phyloP scores from a whole-genome alignment of 768 basidiomycete genomes.

The Auricularia auricula-judae region DNA sequence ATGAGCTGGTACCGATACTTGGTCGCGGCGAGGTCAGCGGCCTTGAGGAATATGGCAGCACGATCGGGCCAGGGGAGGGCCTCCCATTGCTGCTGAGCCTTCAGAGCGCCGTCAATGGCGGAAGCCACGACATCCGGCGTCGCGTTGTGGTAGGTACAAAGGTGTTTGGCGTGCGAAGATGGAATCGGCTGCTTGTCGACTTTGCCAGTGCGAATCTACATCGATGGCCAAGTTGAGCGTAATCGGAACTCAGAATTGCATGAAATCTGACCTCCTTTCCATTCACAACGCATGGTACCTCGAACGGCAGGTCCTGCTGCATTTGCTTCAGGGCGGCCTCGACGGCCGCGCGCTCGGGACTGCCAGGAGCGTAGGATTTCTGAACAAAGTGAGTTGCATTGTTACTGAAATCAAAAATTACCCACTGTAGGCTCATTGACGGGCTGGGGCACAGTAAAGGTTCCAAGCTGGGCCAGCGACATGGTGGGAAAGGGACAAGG shows the following conservation, averaged over 20 bases:
- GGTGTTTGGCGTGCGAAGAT: conserved; percentile 68
- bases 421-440: conserved; percentile 92
- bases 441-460: conserved; percentile 75
- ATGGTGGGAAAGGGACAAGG: conserved; percentile 23
- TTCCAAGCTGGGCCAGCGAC: conserved; percentile 65
- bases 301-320: conserved; percentile 75
- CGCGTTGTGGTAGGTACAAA: conserved; percentile 85
- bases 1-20: conserved; percentile 94
- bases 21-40: conserved; percentile 88
- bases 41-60: conserved; percentile 96
- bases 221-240: background rate
- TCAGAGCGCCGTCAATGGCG: conserved; percentile 82
- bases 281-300: conserved; percentile 88
- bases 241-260: background rate
- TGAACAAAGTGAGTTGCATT: conserved; percentile 17
- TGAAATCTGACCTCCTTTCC: conserved; percentile 58
- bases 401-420: conserved; percentile 3
- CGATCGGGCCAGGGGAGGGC: conserved; percentile 91
- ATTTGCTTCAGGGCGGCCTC: conserved; percentile 67
- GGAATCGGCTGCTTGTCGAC: conserved; percentile 74
- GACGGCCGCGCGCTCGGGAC: conserved; percentile 63
- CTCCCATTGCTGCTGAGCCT: conserved; percentile 86
- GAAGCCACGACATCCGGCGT: conserved; percentile 58
- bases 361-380: conserved; percentile 70
- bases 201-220: conserved; percentile 70